These are phyloP conservation scores for Pseudovirgaria hyperparasitica DNA, from an alignment of 2,329 filamentous ascomycete species.

Conservation along the genomic window DNA sequence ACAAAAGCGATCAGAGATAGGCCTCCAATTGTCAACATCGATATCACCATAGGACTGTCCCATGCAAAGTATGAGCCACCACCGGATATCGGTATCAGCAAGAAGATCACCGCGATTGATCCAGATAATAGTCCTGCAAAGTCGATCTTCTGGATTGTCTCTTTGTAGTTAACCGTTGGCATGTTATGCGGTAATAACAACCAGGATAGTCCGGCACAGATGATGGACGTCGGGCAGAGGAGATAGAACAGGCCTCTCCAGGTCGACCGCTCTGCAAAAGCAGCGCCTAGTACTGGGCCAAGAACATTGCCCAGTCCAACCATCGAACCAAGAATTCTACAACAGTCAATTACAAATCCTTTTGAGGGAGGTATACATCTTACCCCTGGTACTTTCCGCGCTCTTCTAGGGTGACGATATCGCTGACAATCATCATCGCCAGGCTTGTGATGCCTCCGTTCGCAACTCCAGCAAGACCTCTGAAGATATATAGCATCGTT, in stretches of 20 bases:
- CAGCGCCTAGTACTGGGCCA: conserved; percentile 14
- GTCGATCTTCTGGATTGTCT: conserved; percentile 18
- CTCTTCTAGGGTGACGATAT: conserved; percentile 14
- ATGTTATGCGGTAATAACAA: no score
- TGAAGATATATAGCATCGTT: conserved; percentile 17
- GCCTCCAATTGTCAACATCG: conserved; percentile 40
- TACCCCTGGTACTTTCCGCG: conserved; percentile 19
- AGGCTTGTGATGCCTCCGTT: conserved; percentile 14
- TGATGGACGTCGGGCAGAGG: no score
- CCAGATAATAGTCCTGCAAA: conserved; percentile 31
- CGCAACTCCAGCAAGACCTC: conserved; percentile 16
- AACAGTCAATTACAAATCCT: no score
- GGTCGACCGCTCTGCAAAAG: conserved; percentile 9
- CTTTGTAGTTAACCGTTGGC: conserved; percentile 3
- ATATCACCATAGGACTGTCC: conserved; percentile 44
- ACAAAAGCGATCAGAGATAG: conserved; percentile 36
- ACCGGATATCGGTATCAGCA: conserved; percentile 53
- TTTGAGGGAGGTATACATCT: no score
- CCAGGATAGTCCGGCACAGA: no score
- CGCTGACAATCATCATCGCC: conserved; percentile 15
- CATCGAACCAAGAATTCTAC: conserved; percentile 15
- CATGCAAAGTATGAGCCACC: conserved; percentile 44
- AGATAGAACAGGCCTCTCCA: conserved; percentile 15
- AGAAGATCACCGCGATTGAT: conserved; percentile 42
- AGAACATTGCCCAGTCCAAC: conserved; percentile 14